Conservation (phyloP, 768 basidiomycete species). For the Tephrocybe sp. region DNA sequence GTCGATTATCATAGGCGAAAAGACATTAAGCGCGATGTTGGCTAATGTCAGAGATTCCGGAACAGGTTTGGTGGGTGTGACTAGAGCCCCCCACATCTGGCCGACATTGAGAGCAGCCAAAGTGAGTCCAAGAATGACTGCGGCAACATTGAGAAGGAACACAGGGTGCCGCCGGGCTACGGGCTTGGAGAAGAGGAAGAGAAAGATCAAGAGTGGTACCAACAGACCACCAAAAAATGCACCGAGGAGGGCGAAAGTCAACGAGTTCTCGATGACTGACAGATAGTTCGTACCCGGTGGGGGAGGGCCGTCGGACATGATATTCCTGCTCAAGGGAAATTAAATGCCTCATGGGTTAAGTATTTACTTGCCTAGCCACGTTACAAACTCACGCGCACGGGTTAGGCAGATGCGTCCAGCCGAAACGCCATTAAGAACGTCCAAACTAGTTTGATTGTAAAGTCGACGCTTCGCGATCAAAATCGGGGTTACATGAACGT, state of each 20-base stretch:
- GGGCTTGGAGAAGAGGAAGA: slow-evolving; percentile 31
- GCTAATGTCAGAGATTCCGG: slow-evolving; percentile 18
- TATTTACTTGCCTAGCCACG: neutral
- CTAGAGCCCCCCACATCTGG: slow-evolving; percentile 1
- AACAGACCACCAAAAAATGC: slow-evolving; percentile 28
- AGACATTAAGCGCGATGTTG: slow-evolving; percentile 22
- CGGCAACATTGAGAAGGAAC: slow-evolving; percentile 32
- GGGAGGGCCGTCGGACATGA: slow-evolving; percentile 6
- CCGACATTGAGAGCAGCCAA: slow-evolving; percentile 23
- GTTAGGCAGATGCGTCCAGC: neutral
- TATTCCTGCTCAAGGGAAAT: neutral
- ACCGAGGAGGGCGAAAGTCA: slow-evolving; percentile 26
- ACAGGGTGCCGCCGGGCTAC: slow-evolving; percentile 25
- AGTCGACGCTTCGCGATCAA: too few species aligned
- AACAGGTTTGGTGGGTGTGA: slow-evolving; percentile 19
- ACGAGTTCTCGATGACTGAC: slow-evolving; percentile 22
- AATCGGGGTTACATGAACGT: too few species aligned
- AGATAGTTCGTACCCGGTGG: slow-evolving; percentile 29
- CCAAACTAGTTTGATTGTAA: too few species aligned
- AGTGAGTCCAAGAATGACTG: slow-evolving; percentile 24
- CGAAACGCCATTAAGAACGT: too few species aligned
- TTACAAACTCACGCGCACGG: too few species aligned
- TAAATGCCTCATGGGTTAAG: neutral
- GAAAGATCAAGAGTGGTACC: slow-evolving; percentile 30
- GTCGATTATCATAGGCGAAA: slow-evolving; percentile 35